Percentiles rank a stretch among this genome's conserved stretches.
These are phyloP conservation scores for Colletotrichum noveboracense DNA, from an alignment of 2,329 filamentous ascomycete species.

Conservation along the genomic window DNA sequence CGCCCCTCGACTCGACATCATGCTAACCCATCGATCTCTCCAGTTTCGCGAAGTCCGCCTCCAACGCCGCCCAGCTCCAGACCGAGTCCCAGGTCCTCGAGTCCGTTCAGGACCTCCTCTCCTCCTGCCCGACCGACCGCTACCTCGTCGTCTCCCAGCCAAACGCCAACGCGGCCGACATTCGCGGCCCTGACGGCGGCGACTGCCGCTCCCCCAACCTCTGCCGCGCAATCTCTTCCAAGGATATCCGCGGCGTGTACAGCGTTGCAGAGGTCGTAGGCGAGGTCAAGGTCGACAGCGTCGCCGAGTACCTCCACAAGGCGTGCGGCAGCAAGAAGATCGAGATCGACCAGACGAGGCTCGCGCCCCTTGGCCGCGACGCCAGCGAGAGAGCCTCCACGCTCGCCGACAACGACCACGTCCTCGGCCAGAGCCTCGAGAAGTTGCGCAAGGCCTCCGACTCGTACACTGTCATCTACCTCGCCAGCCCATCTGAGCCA, in stretches of 20 bases:
- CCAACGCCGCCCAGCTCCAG: conserved; percentile 50
- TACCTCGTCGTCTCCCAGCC: conserved; percentile 84
- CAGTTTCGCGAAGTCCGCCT: conserved; percentile 37
- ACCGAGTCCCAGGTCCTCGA: conserved; percentile 49
- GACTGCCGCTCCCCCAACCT: conserved; percentile 60
- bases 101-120: conserved; percentile 57
- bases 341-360: conserved; percentile 43
- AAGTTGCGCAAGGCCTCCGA: conserved; percentile 36
- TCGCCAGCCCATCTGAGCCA: conserved; percentile 63
- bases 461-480: conserved; percentile 78
- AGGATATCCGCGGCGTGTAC: conserved; percentile 43
- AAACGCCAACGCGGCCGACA: conserved; percentile 73
- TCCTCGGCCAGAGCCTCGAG: conserved; percentile 55
- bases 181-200: conserved; percentile 48
- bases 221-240: conserved; percentile 42
- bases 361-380: conserved; percentile 43
- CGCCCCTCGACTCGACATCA: background rate
- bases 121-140: conserved; percentile 72
- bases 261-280: conserved; percentile 65
- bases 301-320: conserved; percentile 50
- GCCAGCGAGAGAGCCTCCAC: conserved; percentile 45
- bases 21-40: background rate
- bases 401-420: conserved; percentile 54
- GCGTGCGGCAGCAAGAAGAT: conserved; percentile 46
- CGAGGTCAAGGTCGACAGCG: conserved; percentile 42